These are phyloP conservation scores for Nakazawaea laoshanensis DNA, from an alignment of 805 yeast species.

Conservation along the genomic window DNA sequence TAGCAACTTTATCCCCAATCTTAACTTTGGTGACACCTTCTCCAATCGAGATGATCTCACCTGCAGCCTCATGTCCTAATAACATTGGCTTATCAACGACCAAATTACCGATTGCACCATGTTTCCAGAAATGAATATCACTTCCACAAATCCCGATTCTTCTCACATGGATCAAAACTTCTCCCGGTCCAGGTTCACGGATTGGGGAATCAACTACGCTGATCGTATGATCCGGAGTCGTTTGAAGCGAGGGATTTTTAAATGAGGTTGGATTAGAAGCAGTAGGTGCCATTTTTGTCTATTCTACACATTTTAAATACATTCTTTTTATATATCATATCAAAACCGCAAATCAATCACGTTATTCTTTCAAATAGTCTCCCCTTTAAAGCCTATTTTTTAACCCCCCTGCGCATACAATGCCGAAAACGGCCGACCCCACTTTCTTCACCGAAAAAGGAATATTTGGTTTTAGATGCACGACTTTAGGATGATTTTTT, in stretches of 20 bases:
- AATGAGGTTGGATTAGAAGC: neutral
- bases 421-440: too few species aligned
- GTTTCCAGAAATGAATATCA: conserved; percentile 61
- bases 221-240: conserved; percentile 3
- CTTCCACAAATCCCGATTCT: conserved; percentile 74
- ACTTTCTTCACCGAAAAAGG: too few species aligned
- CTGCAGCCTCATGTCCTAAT: conserved; percentile 38
- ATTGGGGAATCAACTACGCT: conserved; percentile 11
- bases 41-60: conserved; percentile 40
- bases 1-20: conserved; percentile 38
- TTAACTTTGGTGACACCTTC: conserved; percentile 34
- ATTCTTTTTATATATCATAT: too few species aligned
- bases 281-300: conserved; percentile 1
- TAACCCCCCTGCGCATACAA: too few species aligned
- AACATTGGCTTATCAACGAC: conserved; percentile 25
- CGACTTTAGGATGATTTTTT: too few species aligned
- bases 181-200: conserved; percentile 22
- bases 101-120: conserved; percentile 53
- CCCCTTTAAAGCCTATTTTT: too few species aligned
- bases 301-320: neutral
- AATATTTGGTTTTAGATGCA: too few species aligned
- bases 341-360: too few species aligned
- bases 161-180: conserved; percentile 48
- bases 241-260: conserved; percentile 7
- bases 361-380: too few species aligned